Evolutionary conservation across 2,329 filamentous ascomycete species (phyloP).

Genomic region (Phyllosticta paracitricarpa): DNA sequence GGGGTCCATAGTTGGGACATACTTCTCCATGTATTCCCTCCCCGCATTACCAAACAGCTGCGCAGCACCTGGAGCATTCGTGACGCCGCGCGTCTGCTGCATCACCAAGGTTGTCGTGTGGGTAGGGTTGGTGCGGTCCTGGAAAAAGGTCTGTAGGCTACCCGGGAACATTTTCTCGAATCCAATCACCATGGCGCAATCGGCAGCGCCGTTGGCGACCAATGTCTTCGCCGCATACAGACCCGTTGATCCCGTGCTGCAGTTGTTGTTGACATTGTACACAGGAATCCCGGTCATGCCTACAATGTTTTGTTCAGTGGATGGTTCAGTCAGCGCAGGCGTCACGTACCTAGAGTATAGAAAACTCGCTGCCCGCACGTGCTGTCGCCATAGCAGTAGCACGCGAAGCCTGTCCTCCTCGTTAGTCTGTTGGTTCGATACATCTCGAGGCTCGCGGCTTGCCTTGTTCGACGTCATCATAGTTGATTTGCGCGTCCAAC

Average conservation of each 20-base stretch:
- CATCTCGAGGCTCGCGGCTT: neutral
- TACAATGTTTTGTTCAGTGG: conserved; percentile 28
- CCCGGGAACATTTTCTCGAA: conserved; percentile 98
- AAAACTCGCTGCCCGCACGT: conserved; percentile 95
- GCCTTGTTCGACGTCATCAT: conserved; percentile 91
- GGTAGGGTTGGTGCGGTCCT: conserved; percentile 73
- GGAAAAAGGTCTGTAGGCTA: conserved; percentile 72
- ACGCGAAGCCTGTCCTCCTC: conserved; percentile 53
- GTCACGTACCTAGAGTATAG: conserved; percentile 40
- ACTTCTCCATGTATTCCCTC: conserved; percentile 90
- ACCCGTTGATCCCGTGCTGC: conserved; percentile 88
- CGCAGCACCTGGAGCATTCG: conserved; percentile 73
- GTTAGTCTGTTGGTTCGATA: neutral
- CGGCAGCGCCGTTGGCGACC: conserved; percentile 68
- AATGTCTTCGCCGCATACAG: conserved; percentile 74
- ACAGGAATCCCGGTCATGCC: conserved; percentile 95
- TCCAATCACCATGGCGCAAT: conserved; percentile 83
- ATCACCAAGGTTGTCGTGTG: conserved; percentile 68
- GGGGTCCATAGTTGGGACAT: conserved; percentile 19
- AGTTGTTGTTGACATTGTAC: conserved; percentile 99
- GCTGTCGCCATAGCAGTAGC: conserved; percentile 94
- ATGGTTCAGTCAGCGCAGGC: no score
- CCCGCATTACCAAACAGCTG: conserved; percentile 96
- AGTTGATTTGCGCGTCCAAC: conserved; percentile 76
- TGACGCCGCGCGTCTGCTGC: conserved; percentile 68